phyloP scores from a whole-genome alignment of 164 flowering plant species.

The Stephania japonica region DNA sequence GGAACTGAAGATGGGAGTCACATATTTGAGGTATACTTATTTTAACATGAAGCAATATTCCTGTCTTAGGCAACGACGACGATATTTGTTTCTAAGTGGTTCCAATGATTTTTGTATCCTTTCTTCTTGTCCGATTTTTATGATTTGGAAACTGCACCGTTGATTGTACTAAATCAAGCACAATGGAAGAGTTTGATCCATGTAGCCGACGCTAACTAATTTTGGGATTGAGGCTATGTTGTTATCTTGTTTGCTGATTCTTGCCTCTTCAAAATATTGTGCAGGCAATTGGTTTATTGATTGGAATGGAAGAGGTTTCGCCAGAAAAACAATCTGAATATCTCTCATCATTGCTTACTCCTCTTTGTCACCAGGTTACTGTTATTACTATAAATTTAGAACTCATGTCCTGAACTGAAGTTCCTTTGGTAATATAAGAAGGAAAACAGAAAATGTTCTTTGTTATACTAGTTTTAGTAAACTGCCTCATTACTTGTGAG shows the following conservation, averaged over 20 bases:
- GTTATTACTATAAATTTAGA: constrained; percentile 2
- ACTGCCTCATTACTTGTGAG: background rate
- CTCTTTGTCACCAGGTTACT: constrained; percentile 91
- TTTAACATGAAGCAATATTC: background rate
- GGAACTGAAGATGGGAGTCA: constrained; percentile 92
- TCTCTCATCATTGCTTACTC: constrained; percentile 76
- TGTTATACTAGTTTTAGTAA: background rate
- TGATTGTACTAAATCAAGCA: too few relatives aligned
- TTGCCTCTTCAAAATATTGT: constrained; percentile 5
- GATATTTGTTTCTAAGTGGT: background rate
- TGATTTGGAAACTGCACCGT: too few relatives aligned
- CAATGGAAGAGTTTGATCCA: too few relatives aligned
- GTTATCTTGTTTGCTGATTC: background rate
- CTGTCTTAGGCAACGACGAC: background rate
- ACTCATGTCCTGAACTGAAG: background rate
- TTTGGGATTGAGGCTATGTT: too few relatives aligned
- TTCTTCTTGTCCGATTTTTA: background rate
- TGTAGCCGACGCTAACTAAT: too few relatives aligned
- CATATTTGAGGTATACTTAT: constrained; percentile 77
- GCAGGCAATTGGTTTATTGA: constrained; percentile 92
- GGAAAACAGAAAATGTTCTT: background rate
- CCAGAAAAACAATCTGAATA: constrained; percentile 81
- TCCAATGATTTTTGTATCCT: background rate
- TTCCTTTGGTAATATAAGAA: background rate
- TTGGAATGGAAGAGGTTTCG: constrained; percentile 94